phyloP scores from a whole-genome alignment of 2,329 filamentous ascomycete species.

The Scopulariopsis brevicaulis region DNA sequence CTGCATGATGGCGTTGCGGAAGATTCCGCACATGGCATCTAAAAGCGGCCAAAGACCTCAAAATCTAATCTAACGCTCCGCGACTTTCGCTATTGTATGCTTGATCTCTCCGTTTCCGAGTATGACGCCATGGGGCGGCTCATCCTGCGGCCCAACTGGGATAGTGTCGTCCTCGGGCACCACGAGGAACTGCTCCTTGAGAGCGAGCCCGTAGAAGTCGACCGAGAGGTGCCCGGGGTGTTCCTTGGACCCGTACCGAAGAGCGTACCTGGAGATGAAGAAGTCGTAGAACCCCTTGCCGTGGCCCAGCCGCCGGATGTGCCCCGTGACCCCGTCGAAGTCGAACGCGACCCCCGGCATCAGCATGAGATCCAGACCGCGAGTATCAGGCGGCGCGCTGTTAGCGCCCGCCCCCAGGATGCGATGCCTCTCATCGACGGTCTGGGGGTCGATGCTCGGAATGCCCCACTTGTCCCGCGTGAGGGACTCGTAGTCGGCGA shows the following conservation, averaged over 20 bases:
- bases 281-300: constrained; percentile 96
- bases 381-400: constrained; percentile 24
- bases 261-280: constrained; percentile 66
- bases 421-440: constrained; percentile 56
- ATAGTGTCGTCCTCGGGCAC: constrained; percentile 16
- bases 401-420: constrained; percentile 55
- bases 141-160: constrained; percentile 38
- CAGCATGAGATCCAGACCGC: constrained; percentile 70
- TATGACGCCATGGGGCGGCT: constrained; percentile 66
- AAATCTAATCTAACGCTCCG: constrained; percentile 1
- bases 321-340: constrained; percentile 32
- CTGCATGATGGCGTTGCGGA: no score
- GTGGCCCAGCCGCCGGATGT: constrained; percentile 72
- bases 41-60: neutral
- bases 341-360: constrained; percentile 94
- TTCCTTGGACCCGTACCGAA: constrained; percentile 25
- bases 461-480: constrained; percentile 85
- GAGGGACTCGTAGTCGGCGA: constrained; percentile 69
- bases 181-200: constrained; percentile 72
- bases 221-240: constrained; percentile 24
- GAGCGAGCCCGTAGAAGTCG: constrained; percentile 62
- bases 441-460: constrained; percentile 62
- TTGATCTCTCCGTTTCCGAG: constrained; percentile 55
- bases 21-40: neutral
- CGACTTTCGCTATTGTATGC: neutral